A percentile compares a stretch with the other conserved stretches of the same genome.
These are phyloP conservation scores for Geranium brycei DNA, from an alignment of 345 rosid species.

Conservation along the genomic window DNA sequence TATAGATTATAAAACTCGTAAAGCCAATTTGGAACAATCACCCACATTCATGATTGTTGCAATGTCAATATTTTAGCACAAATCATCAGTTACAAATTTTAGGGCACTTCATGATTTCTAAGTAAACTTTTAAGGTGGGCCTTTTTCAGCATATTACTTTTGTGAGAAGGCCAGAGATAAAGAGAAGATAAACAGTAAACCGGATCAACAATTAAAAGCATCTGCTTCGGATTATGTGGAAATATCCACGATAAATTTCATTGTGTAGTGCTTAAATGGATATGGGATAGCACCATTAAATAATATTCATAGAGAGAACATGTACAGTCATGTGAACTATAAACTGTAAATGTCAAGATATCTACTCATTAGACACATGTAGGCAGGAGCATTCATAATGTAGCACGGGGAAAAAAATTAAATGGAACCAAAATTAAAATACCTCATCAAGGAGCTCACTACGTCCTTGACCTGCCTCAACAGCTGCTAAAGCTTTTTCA, in stretches of 20 bases:
- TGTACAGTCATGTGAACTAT: neutral
- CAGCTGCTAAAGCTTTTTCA: slow-evolving; percentile 96
- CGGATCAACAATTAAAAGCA: neutral
- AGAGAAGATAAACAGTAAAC: neutral
- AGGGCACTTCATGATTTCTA: neutral
- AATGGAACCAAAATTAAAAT: slow-evolving; percentile 7
- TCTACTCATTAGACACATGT: slow-evolving; percentile 7
- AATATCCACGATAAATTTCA: neutral
- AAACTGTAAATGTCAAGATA: neutral
- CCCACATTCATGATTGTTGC: neutral
- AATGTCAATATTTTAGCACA: neutral
- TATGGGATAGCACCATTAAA: neutral
- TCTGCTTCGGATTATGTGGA: neutral
- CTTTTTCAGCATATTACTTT: neutral
- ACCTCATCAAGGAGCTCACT: slow-evolving; percentile 96
- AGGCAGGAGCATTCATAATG: neutral
- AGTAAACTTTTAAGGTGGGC: neutral
- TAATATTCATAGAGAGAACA: neutral
- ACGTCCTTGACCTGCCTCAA: slow-evolving; percentile 90
- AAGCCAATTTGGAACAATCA: too few relatives aligned
- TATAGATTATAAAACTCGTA: too few relatives aligned
- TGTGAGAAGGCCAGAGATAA: neutral
- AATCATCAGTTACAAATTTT: neutral
- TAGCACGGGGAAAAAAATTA: neutral
- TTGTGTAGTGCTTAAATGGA: neutral